A percentile compares a stretch with the other conserved stretches of the same genome.
These are phyloP conservation scores for Porphyrellus sp. DNA, from an alignment of 1,284 basidiomycete genomes.

Conservation along the genomic window DNA sequence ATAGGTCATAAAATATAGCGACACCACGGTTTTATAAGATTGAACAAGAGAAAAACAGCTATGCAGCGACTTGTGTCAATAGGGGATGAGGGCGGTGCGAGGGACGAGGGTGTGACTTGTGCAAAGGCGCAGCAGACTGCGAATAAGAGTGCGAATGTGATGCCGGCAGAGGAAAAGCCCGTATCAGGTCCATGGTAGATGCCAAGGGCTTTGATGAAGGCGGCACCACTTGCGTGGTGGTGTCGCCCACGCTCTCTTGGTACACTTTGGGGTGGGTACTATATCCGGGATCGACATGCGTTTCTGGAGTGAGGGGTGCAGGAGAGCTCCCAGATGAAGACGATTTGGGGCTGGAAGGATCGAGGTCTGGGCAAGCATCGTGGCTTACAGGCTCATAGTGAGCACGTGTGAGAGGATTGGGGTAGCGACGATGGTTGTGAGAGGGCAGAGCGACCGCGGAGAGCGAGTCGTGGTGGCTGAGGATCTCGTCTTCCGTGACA, in stretches of 20 bases:
- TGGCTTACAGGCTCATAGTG: conserved; percentile 21
- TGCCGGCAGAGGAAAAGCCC: conserved; percentile 31
- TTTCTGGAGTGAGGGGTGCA: conserved; percentile 30
- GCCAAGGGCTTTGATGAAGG: conserved; percentile 18
- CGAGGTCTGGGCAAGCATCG: conserved; percentile 25
- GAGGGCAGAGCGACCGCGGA: conserved; percentile 38
- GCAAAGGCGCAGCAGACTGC: conserved; percentile 20
- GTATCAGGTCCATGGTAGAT: conserved; percentile 34
- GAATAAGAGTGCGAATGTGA: conserved; percentile 23
- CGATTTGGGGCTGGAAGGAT: conserved; percentile 36
- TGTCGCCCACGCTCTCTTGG: conserved; percentile 14
- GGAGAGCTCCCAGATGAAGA: conserved; percentile 35
- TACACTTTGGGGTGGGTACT: conserved; percentile 18
- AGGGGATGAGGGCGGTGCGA: conserved; percentile 26
- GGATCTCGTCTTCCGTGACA: conserved; percentile 59
- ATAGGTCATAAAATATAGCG: conserved; percentile 37
- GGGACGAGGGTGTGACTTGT: conserved; percentile 30
- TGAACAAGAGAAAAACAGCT: conserved; percentile 3
- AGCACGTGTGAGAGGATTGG: conserved; percentile 21
- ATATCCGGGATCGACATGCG: conserved; percentile 12
- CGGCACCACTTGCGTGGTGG: conserved; percentile 3
- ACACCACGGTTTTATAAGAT: conserved; percentile 27
- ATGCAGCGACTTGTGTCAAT: conserved; percentile 27
- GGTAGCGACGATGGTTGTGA: conserved; percentile 28
- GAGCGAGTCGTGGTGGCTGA: conserved; percentile 57